Percentiles rank a stretch among this genome's conserved stretches.
Evolutionary conservation across 116 monocot genomes (phyloP).

Genomic region (Papilionanthe hybrid): DNA sequence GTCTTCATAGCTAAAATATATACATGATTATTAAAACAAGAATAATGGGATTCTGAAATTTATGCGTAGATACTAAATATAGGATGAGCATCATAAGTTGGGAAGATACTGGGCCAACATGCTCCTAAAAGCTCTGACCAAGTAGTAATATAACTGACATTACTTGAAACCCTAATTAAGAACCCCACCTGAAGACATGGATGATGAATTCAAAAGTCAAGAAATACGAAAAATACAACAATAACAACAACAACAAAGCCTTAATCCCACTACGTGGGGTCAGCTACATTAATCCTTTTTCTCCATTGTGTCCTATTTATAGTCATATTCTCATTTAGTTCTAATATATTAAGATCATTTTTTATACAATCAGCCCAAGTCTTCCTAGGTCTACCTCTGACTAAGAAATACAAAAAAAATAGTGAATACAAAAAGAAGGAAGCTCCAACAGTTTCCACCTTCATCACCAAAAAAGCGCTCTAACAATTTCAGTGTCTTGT

Average conservation of each 20-base stretch:
- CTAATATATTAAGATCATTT: too few species aligned
- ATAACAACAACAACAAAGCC: too few species aligned
- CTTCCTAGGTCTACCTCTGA: too few species aligned
- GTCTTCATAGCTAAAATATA: background rate
- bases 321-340: too few species aligned
- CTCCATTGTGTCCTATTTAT: too few species aligned
- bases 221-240: background rate
- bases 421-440: background rate
- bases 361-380: too few species aligned
- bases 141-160: background rate
- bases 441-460: background rate
- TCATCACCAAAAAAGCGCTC: background rate
- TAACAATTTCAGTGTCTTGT: background rate
- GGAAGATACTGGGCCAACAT: background rate
- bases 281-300: too few species aligned
- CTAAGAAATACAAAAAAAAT: too few species aligned
- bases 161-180: background rate
- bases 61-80: background rate
- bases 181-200: background rate
- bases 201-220: background rate
- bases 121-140: background rate
- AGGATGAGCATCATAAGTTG: slow-evolving; percentile 2
- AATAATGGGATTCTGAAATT: background rate
- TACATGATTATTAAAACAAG: background rate
- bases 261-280: too few species aligned